Conservation (phyloP, 2,329 filamentous ascomycete species). For the Colletotrichum sp. region DNA sequence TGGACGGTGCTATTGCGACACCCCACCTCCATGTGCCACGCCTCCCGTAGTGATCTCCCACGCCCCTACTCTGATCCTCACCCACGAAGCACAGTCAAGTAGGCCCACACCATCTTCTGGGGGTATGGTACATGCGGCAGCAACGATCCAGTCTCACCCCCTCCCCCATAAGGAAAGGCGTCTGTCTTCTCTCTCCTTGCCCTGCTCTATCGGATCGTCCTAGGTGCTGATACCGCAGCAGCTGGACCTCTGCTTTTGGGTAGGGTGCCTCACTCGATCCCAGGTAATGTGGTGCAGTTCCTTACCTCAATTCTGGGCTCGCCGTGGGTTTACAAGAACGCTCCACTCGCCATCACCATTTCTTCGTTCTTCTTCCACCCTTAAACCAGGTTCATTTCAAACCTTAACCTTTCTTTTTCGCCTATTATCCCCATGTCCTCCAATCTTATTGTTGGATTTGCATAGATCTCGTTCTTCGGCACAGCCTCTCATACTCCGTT, state of each 20-base stretch:
- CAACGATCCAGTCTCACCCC: background rate
- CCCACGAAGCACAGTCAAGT: background rate
- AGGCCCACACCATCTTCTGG: background rate
- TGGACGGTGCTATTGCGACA: background rate
- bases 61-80: background rate
- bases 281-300: background rate
- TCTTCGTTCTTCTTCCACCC: conserved; percentile 8
- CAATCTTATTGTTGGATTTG: conserved; percentile 11
- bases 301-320: background rate
- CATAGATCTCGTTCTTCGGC: conserved; percentile 1
- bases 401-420: conserved; percentile 20
- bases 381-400: conserved; percentile 12
- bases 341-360: conserved; percentile 7
- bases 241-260: background rate
- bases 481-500: conserved; percentile 6
- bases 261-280: background rate
- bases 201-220: conserved; percentile 7
- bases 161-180: background rate
- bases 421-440: conserved; percentile 3
- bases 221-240: background rate
- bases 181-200: background rate
- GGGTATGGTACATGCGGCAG: background rate
- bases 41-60: background rate
- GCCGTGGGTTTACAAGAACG: conserved; percentile 6
- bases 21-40: too few relatives aligned